Base-by-base conservation (phyloP, 1,139 yeast genomes). In the Saccharomycopsis phalli region DNA sequence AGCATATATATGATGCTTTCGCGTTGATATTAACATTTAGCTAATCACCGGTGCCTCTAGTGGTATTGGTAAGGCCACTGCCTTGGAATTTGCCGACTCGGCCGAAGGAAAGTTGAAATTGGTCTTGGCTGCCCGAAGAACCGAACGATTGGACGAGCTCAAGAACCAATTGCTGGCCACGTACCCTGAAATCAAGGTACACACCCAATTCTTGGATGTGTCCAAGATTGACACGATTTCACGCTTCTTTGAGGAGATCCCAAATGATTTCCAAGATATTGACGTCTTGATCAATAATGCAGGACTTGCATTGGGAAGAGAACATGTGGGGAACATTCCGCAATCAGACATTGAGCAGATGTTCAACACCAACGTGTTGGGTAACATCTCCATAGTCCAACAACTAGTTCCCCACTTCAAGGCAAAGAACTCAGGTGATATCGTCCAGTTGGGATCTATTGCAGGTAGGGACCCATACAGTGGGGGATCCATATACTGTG, bases 401-500 rank as follows among this genome's bases (percentile, higher is more conserved):
- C 74, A 74, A 2, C 61, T 76, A 14, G 53, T 81, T 38, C 82
- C 83, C 18, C 64, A 66, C 29, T 74, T 83, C 65, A 74, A 76
- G 57, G 59, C 60, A 52, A 60, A 62, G 46, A 62, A 63, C 47
- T 56, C 66, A 30, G 95, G 95, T 44, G 94, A 83, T 53, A 76
- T 86, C 46, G 82, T 86, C 50, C 82, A 81, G 55, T 55, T 86
- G 48, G 94, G 95, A 10, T 81, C 94, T 2, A 80, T 84, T 57
- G 95, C 95, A 13, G 95, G 95, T 26, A 70, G 83, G 54, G 94
- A 83, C 45, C 76, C 91, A 1, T 84, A 86, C 61, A 88, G 93
- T 27, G 86, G 80, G 39, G 95, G 94, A 35, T 74, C 84, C 8
- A 78, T 86, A 50, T 86, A 86, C 63, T 84, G 95, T 63, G 81